Evolutionary conservation across 306 rosid species (phyloP).

Genomic region (Quercus suber): DNA sequence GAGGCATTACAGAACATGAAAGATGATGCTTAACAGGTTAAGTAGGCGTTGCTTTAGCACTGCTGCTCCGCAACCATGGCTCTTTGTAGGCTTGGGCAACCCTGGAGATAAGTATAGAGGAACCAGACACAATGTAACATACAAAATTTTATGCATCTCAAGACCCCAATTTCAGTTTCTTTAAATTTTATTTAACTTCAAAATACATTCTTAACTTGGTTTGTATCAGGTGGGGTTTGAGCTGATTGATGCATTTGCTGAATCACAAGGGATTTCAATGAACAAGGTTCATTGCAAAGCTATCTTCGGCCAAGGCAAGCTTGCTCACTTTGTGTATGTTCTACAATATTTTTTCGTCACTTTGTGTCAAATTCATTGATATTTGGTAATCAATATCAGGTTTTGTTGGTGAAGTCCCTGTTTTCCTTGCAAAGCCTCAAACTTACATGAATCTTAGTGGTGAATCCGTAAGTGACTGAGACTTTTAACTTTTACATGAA

Average conservation of each 20-base stretch:
- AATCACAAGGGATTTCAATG: conserved; percentile 64
- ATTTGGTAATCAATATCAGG: conserved; percentile 31
- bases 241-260: conserved; percentile 86
- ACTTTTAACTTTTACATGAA: neutral
- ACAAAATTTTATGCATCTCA: neutral
- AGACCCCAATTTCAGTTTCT: neutral
- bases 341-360: neutral
- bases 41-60: conserved; percentile 49
- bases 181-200: neutral
- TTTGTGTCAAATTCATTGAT: conserved; percentile 19
- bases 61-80: conserved; percentile 63
- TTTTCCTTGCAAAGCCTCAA: conserved; percentile 93
- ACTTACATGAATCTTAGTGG: conserved; percentile 96
- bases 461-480: conserved; percentile 73
- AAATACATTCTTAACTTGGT: neutral
- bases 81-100: conserved; percentile 82
- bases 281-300: conserved; percentile 70
- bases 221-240: conserved; percentile 69
- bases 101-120: conserved; percentile 80
- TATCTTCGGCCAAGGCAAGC: conserved; percentile 64
- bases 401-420: conserved; percentile 73
- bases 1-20: neutral
- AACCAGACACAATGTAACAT: conserved; percentile 80
- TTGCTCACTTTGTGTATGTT: neutral
- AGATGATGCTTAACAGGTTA: conserved; percentile 45